Evolutionary conservation across 1,284 basidiomycete genomes (phyloP).

Genomic region (Trichosporon asahii): DNA sequence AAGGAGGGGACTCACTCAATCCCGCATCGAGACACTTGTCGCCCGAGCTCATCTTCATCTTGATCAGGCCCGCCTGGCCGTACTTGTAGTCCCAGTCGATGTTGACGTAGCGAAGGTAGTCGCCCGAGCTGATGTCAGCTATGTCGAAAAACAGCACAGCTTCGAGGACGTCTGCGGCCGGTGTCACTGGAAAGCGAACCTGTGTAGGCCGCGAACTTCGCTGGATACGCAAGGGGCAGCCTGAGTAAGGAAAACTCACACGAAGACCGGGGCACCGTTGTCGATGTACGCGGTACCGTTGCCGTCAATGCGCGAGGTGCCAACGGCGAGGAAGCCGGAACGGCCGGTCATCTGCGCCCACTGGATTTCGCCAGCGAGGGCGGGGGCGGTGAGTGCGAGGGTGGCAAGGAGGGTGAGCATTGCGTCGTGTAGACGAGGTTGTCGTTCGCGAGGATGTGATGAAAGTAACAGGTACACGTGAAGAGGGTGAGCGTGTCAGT

Average conservation of each 20-base stretch:
- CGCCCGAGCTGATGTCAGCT: neutral
- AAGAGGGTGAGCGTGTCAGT: neutral
- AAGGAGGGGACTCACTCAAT: neutral
- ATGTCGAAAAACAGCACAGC: neutral
- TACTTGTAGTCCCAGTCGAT: neutral
- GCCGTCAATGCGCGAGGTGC: neutral
- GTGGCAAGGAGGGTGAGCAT: neutral
- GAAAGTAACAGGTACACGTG: neutral
- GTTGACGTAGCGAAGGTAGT: constrained; percentile 12
- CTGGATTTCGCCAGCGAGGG: constrained; percentile 2
- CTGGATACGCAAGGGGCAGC: neutral
- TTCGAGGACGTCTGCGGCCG: too few species aligned
- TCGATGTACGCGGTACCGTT: neutral
- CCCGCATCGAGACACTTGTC: constrained; percentile 12
- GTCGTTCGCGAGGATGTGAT: neutral
- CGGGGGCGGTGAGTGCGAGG: neutral
- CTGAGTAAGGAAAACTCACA: neutral
- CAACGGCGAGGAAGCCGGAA: neutral
- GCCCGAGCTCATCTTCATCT: neutral
- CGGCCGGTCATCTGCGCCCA: neutral
- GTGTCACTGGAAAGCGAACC: too few species aligned
- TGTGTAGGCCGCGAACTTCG: too few species aligned
- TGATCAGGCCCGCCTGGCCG: neutral
- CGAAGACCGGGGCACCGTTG: neutral
- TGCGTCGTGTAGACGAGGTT: neutral